phyloP scores from a whole-genome alignment of 148 eudicot species.

The Rheum nobile region DNA sequence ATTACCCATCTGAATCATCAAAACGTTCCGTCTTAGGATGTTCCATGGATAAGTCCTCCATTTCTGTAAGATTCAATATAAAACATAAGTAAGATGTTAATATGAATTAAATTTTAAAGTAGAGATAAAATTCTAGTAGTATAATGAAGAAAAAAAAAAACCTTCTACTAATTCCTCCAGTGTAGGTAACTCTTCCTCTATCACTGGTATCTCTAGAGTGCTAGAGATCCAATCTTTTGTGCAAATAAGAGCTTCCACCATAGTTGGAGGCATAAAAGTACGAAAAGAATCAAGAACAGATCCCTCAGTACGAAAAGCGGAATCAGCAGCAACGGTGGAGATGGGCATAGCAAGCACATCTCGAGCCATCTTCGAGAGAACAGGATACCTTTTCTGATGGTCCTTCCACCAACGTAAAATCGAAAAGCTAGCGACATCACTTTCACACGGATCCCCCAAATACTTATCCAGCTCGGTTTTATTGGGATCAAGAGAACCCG shows the following conservation, averaged over 20 bases:
- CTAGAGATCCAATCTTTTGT: slow-evolving; percentile 3
- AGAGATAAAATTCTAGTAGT: neutral
- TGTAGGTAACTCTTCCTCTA: neutral
- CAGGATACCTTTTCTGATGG: neutral
- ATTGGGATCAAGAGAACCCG: neutral
- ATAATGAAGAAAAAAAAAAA: neutral
- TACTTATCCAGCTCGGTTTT: slow-evolving; percentile 2
- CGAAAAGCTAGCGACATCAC: neutral
- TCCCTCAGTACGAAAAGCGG: slow-evolving; percentile 1
- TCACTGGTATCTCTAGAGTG: neutral
- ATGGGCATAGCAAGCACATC: slow-evolving; percentile 9
- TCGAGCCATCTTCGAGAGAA: slow-evolving; percentile 5
- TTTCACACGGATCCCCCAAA: neutral
- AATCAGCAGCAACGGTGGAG: neutral
- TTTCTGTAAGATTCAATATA: neutral
- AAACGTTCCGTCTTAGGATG: neutral
- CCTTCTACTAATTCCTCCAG: neutral
- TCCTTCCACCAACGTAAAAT: slow-evolving; percentile 4
- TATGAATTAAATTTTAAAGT: neutral
- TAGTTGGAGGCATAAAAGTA: neutral
- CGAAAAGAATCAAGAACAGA: neutral
- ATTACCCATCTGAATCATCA: neutral
- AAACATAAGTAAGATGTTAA: neutral
- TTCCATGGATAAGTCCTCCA: neutral
- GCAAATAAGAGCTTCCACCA: slow-evolving; percentile 9